These are phyloP conservation scores for Saccharomycopsis schoenii DNA, from an alignment of 805 yeast genomes.

Conservation along the genomic window DNA sequence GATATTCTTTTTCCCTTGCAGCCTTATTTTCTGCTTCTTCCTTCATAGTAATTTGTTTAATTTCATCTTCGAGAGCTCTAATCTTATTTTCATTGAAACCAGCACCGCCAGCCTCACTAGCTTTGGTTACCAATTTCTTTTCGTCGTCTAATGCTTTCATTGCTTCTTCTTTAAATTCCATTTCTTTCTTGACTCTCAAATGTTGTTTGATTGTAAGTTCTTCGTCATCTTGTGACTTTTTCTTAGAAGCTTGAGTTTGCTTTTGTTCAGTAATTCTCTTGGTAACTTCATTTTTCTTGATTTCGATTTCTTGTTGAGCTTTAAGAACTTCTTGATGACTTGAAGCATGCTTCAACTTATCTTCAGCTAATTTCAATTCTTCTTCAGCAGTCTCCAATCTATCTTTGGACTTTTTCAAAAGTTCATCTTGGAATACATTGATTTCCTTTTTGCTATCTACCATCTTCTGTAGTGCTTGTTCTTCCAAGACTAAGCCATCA, in stretches of 20 bases:
- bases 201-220: slow-evolving; percentile 6
- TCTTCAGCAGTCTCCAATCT: slow-evolving; percentile 11
- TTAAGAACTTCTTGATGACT: slow-evolving; percentile 11
- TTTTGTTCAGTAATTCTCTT: slow-evolving; percentile 12
- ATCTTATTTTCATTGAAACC: slow-evolving; percentile 14
- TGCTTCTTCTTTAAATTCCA: slow-evolving; percentile 14
- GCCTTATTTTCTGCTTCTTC: slow-evolving; percentile 4
- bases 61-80: slow-evolving; percentile 13
- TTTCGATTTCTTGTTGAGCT: slow-evolving; percentile 14
- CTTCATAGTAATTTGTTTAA: slow-evolving; percentile 8
- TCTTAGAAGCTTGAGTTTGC: slow-evolving; percentile 4
- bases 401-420: slow-evolving; percentile 7
- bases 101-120: neutral
- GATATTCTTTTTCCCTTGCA: slow-evolving; percentile 7
- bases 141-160: slow-evolving; percentile 15
- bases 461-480: slow-evolving; percentile 9
- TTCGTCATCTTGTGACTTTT: slow-evolving; percentile 8
- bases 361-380: slow-evolving; percentile 9
- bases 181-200: slow-evolving; percentile 9
- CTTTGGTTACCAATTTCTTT: slow-evolving; percentile 6
- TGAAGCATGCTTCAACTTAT: slow-evolving; percentile 5
- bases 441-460: slow-evolving; percentile 7
- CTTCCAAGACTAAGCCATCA: slow-evolving; percentile 8
- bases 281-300: slow-evolving; percentile 12
- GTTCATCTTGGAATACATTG: slow-evolving; percentile 6